Percentiles rank a stretch among this genome's conserved stretches.
These are phyloP conservation scores for Penicillium capsulatum DNA, from an alignment of 2,329 filamentous ascomycete species.

Conservation along the genomic window DNA sequence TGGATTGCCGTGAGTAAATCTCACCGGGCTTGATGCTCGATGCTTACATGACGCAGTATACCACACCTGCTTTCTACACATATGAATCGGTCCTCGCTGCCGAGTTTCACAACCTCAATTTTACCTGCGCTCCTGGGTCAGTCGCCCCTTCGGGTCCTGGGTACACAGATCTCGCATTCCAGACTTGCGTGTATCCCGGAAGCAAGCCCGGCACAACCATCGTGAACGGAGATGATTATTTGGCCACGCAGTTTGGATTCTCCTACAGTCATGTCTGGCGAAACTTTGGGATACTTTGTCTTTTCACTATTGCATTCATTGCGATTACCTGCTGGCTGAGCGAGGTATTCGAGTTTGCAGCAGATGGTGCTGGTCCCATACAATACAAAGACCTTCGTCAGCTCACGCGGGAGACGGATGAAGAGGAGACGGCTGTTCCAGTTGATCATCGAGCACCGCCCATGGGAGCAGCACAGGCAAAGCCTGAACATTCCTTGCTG, in stretches of 20 bases:
- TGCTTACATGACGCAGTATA: constrained; percentile 34
- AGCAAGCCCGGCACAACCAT: constrained; percentile 47
- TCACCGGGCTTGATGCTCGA: not conserved
- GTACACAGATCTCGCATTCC: constrained; percentile 48
- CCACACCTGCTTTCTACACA: constrained; percentile 50
- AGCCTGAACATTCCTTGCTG: constrained; percentile 35
- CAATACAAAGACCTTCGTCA: constrained; percentile 59
- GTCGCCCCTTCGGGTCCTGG: constrained; percentile 55
- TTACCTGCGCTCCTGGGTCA: constrained; percentile 53
- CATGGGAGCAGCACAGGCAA: constrained; percentile 20
- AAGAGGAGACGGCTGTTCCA: constrained; percentile 28
- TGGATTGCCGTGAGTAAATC: constrained; percentile 45
- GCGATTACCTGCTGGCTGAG: constrained; percentile 62
- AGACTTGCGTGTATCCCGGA: constrained; percentile 56
- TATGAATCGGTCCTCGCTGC: constrained; percentile 63
- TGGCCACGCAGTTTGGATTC: constrained; percentile 49
- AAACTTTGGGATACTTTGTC: constrained; percentile 70
- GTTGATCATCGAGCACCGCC: constrained; percentile 18
- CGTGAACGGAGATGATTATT: constrained; percentile 52
- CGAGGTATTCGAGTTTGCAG: constrained; percentile 59
- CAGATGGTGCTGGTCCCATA: constrained; percentile 57
- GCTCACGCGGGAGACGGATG: constrained; percentile 15
- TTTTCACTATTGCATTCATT: constrained; percentile 67
- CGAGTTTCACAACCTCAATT: constrained; percentile 53
- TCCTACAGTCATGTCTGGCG: constrained; percentile 58